phyloP scores from a whole-genome alignment of 2,329 filamentous ascomycete genomes.

The Aspergillus unguis region DNA sequence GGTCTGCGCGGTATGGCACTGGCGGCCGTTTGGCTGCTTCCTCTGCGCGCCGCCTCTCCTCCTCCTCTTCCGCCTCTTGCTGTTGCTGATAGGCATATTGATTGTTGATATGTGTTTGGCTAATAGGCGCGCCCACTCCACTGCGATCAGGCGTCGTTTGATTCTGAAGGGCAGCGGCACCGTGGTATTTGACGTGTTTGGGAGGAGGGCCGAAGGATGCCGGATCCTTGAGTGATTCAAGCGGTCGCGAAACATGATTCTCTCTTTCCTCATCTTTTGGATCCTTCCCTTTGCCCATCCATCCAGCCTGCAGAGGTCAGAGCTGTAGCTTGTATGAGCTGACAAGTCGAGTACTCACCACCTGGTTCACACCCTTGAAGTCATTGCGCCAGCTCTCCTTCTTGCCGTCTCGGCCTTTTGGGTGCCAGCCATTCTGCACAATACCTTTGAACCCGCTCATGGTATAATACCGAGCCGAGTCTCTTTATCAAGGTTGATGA shows the following conservation, averaged over 20 bases:
- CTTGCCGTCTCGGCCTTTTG: constrained; percentile 51
- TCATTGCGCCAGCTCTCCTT: constrained; percentile 55
- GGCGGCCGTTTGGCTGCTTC: constrained; percentile 45
- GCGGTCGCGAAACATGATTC: constrained; percentile 59
- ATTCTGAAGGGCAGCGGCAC: constrained; percentile 43
- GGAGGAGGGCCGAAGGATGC: constrained; percentile 76
- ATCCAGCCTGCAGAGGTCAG: constrained; percentile 50
- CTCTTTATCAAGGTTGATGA: neutral
- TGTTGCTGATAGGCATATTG: constrained; percentile 27
- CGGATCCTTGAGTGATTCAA: constrained; percentile 71
- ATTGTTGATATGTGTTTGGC: constrained; percentile 35
- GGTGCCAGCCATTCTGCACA: constrained; percentile 54
- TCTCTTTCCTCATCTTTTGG: constrained; percentile 37
- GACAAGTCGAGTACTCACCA: constrained; percentile 37
- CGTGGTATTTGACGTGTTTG: constrained; percentile 57
- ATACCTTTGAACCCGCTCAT: constrained; percentile 50
- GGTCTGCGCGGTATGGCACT: constrained; percentile 66
- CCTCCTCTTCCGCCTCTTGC: constrained; percentile 13
- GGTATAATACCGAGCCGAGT: constrained; percentile 8
- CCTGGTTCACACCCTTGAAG: constrained; percentile 57
- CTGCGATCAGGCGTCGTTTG: constrained; percentile 44
- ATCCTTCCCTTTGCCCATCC: constrained; percentile 56
- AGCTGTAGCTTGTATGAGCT: neutral
- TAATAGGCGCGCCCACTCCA: constrained; percentile 44
- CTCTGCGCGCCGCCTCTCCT: constrained; percentile 17